Base-by-base conservation (phyloP, 2,329 filamentous ascomycete genomes). In the Apiospora pterosperma region DNA sequence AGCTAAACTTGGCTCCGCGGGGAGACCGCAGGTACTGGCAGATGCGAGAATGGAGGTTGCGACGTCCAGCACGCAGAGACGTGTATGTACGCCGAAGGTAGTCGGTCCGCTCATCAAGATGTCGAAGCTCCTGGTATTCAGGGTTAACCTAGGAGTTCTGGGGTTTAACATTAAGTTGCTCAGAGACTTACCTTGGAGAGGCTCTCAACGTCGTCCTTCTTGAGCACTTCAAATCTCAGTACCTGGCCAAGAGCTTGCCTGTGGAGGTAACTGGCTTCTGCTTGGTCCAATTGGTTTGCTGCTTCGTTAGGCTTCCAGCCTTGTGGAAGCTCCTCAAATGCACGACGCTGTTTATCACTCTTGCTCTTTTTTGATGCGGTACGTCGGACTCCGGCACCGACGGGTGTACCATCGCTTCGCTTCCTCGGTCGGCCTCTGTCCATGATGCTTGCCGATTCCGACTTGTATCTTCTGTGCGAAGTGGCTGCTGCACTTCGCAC, bases 81-180 rank as follows among this genome's bases (percentile, higher is more conserved):
- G 86, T 89, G 77, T 93, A 92, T 0, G 91, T 94, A 67, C 87
- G 90, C 59, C 91, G 88, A 60, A 94, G 86, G 72, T 93, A 93
- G 69, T 93, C 90, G 63, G 89, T 91, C 64, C 91, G 87, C 73
- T 92, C 90, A 71, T 94, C 91, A n/a, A 94, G 82, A 65, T 85
- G 87, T 61, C 89, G 87, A 63, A 93, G 88, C 78, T 94, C 92
- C 86, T 90, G 68, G n/a, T n/a, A n/a, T n/a, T n/a, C n/a, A n/a
- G n/a, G n/a, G n/a, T 8, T 36, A 19, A 14, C 8, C 11, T 48
- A 14, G 34, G 5, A 34, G 23, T 23, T 36, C n/a, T 11, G 38
- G 16, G n/a, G 31, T 10, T 23, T 25, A 36, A 36, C 61, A 5
- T 36, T 59, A 64, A 38, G 60, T n/a, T n/a, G n/a, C n/a, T n/a